Conservation (phyloP, 345 rosid species). For the Citrus australasica region DNA sequence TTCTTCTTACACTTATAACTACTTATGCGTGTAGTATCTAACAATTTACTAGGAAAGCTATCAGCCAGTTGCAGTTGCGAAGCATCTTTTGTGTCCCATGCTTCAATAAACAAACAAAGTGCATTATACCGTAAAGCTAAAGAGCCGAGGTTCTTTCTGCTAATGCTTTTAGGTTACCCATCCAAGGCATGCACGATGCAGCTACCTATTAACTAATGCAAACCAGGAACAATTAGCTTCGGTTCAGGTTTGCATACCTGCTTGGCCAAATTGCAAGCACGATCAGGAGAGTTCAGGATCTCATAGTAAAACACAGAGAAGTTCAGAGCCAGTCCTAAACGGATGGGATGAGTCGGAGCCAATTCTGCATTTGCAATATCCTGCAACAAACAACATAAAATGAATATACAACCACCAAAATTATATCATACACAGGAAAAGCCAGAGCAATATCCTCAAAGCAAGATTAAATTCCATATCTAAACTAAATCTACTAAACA, state of each 20-base stretch:
- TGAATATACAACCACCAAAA: neutral
- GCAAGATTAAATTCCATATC: neutral
- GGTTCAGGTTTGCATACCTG: slow-evolving; percentile 40
- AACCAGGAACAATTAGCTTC: neutral
- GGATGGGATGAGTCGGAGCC: slow-evolving; percentile 91
- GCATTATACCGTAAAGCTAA: neutral
- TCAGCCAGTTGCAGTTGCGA: neutral
- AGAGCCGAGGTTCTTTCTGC: neutral
- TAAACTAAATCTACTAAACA: neutral
- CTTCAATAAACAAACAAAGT: neutral
- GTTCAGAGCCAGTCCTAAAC: slow-evolving; percentile 83
- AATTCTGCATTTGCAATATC: slow-evolving; percentile 83
- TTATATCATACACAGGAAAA: neutral
- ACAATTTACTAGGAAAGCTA: neutral
- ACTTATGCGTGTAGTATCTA: neutral
- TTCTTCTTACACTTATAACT: neutral
- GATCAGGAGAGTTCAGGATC: slow-evolving; percentile 89
- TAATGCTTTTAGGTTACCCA: neutral
- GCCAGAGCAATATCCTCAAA: neutral
- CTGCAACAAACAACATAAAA: slow-evolving; percentile 25
- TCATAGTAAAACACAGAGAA: slow-evolving; percentile 92
- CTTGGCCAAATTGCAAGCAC: slow-evolving; percentile 90
- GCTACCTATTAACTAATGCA: neutral
- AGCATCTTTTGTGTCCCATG: neutral
- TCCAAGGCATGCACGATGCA: neutral